These are phyloP conservation scores for Penicillium argentinense DNA, from an alignment of 495 filamentous ascomycete species.

Conservation along the genomic window DNA sequence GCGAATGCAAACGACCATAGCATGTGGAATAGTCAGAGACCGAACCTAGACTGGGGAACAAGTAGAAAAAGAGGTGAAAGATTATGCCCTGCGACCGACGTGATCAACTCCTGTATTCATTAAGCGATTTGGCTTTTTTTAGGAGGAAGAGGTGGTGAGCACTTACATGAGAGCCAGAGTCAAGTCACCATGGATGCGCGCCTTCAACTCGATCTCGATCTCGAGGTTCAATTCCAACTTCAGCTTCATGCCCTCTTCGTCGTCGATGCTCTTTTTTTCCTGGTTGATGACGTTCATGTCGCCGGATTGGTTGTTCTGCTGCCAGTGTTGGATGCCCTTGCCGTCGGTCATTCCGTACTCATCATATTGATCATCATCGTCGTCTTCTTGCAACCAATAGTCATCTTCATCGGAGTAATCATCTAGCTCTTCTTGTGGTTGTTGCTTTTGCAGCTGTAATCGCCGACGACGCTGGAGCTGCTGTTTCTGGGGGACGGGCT, in stretches of 20 bases:
- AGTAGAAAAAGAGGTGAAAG: neutral
- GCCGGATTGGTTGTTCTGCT: conserved; percentile 23
- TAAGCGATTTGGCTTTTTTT: conserved; percentile 16
- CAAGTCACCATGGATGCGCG: conserved; percentile 85
- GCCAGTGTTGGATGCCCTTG: conserved; percentile 49
- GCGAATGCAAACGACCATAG: conserved; percentile 3
- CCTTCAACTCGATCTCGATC: conserved; percentile 84
- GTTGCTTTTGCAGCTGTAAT: conserved; percentile 22
- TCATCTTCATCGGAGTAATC: conserved; percentile 54
- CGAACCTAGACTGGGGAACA: neutral
- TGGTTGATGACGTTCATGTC: conserved; percentile 34
- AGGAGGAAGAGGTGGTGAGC: conserved; percentile 1
- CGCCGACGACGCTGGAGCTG: conserved; percentile 26
- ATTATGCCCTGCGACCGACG: conserved; percentile 33
- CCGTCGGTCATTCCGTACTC: conserved; percentile 25
- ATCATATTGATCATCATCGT: conserved; percentile 48
- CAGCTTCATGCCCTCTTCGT: conserved; percentile 62
- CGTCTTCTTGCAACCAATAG: conserved; percentile 47
- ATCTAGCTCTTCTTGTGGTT: conserved; percentile 29
- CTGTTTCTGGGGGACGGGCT: conserved; percentile 22
- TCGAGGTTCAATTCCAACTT: conserved; percentile 84
- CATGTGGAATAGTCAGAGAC: neutral
- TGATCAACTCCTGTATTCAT: conserved; percentile 33
- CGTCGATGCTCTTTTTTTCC: conserved; percentile 30
- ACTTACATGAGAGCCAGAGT: conserved; percentile 85